Evolutionary conservation across 768 basidiomycete species (phyloP), one percentile per base, ranked within the genome.

Genomic region (Boletus huronensis): DNA sequence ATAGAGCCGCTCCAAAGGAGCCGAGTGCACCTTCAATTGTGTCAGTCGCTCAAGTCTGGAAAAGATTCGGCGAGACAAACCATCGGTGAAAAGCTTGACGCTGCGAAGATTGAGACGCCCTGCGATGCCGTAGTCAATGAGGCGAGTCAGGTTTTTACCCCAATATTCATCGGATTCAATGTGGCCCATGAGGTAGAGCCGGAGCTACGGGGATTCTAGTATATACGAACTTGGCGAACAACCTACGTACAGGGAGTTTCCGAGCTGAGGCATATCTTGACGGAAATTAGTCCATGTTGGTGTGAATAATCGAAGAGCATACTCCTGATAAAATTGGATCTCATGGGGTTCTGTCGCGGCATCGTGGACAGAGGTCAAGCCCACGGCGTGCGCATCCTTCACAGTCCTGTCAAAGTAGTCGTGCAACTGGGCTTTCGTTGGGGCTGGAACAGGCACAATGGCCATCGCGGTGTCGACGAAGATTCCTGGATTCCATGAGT

Each of bases 401-500:
- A 88, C 76, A 0, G 91, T 79, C 13, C 75, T 73, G n/a, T 83
- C 72, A 52, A 89, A 86, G 64, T 81, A 90, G n/a, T 77, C 70
- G 58, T 79, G 74, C 61, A 85, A 79, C 48, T 83, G 76, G 1
- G 55, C 55, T 26, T 83, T 76, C 0, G 81, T 79, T 77, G 83
- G 84, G 1, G 77, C 64, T 0, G 93, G 94, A 11, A 74, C 72
- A 2, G 80, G 83, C 17, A 97, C 79, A 32, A 95, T 78, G 14
- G 68, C 63, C 83, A 93, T 92, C 0, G 95, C 96, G 31, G 91
- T 91, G 70, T 98, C 96, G 29, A 96, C 74, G 56, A 94, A 87
- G 19, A 93, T 73, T 6, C 91, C 90, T 75, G 43, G 26, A 29
- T 19, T 34, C 17, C 21, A 31, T 54, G 32, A 51, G 44, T 21